A percentile compares a stretch with the other conserved stretches of the same genome.
These are phyloP conservation scores for Actinomucor elegans DNA, from an alignment of 371 early-diverging fungal genomes.

Conservation along the genomic window DNA sequence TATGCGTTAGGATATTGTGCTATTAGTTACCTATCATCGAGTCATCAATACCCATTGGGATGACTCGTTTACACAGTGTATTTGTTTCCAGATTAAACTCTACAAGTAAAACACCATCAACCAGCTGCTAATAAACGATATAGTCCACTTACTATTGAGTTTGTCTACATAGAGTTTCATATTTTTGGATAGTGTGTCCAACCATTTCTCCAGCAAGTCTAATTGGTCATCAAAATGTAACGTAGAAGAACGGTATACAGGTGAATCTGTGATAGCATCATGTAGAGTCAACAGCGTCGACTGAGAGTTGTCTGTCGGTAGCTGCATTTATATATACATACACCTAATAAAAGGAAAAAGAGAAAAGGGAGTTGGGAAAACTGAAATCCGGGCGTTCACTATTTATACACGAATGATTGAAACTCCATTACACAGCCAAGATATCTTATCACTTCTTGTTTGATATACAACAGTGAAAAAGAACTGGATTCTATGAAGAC, in stretches of 20 bases:
- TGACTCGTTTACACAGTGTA: slow-evolving; percentile 28
- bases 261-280: slow-evolving; percentile 71
- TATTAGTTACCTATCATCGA: slow-evolving; percentile 37
- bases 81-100: slow-evolving; percentile 35
- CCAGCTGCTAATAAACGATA: background rate
- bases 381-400: background rate
- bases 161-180: slow-evolving; percentile 48
- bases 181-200: slow-evolving; percentile 48
- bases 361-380: slow-evolving; percentile 2
- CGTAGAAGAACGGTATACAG: slow-evolving; percentile 64
- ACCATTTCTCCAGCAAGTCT: slow-evolving; percentile 66
- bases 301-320: slow-evolving; percentile 8
- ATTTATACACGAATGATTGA: slow-evolving; percentile 1
- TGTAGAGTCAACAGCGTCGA: slow-evolving; percentile 52
- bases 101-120: background rate
- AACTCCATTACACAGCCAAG: background rate
- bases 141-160: slow-evolving; percentile 40
- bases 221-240: slow-evolving; percentile 70
- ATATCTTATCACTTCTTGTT: too few relatives aligned
- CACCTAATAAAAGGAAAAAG: background rate
- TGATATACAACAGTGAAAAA: too few relatives aligned
- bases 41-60: slow-evolving; percentile 36
- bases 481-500: too few relatives aligned
- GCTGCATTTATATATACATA: slow-evolving; percentile 3
- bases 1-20: background rate